Conservation (phyloP, 768 basidiomycete species). For the Leccinum broughii region DNA sequence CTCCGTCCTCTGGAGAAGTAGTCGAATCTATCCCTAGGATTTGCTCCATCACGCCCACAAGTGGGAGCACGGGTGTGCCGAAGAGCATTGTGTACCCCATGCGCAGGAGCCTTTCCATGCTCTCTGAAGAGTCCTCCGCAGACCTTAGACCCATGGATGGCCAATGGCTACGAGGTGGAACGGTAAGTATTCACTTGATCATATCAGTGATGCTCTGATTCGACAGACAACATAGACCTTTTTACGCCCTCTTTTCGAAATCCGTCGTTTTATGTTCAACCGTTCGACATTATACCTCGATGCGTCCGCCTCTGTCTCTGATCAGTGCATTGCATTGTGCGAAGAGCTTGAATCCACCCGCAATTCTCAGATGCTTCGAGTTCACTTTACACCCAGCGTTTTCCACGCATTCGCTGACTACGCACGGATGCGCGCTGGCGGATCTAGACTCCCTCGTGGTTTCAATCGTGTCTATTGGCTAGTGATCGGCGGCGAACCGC, state of each 20-base stretch:
- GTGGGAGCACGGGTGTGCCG: slow-evolving; percentile 26
- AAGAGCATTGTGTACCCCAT: slow-evolving; percentile 21
- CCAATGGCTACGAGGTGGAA: slow-evolving; percentile 18
- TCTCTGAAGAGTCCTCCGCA: slow-evolving; percentile 14
- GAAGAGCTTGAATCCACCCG: slow-evolving; percentile 16
- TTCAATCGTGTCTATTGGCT: slow-evolving; percentile 20
- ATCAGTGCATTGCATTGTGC: slow-evolving; percentile 11
- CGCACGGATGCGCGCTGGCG: slow-evolving; percentile 10
- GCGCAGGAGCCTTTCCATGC: slow-evolving; percentile 15
- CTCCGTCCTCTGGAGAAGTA: slow-evolving; percentile 17
- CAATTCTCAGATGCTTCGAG: slow-evolving; percentile 16
- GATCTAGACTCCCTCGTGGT: slow-evolving; percentile 14
- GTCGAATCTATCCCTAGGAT: slow-evolving; percentile 15
- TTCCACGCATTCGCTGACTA: slow-evolving; percentile 20
- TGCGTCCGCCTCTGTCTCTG: slow-evolving; percentile 9
- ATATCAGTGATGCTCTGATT: not conserved
- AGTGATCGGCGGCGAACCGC: slow-evolving; percentile 18
- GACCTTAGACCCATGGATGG: slow-evolving; percentile 15
- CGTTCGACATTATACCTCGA: slow-evolving; percentile 15
- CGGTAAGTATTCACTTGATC: slow-evolving; percentile 1
- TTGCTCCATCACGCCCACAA: slow-evolving; percentile 21
- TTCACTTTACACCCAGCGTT: slow-evolving; percentile 16
- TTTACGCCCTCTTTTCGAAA: slow-evolving; percentile 18
- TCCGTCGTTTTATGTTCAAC: slow-evolving; percentile 22
- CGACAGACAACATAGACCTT: slow-evolving; percentile 8